phyloP scores from a whole-genome alignment of 1,284 basidiomycete genomes.

The Tylopilus sp. region DNA sequence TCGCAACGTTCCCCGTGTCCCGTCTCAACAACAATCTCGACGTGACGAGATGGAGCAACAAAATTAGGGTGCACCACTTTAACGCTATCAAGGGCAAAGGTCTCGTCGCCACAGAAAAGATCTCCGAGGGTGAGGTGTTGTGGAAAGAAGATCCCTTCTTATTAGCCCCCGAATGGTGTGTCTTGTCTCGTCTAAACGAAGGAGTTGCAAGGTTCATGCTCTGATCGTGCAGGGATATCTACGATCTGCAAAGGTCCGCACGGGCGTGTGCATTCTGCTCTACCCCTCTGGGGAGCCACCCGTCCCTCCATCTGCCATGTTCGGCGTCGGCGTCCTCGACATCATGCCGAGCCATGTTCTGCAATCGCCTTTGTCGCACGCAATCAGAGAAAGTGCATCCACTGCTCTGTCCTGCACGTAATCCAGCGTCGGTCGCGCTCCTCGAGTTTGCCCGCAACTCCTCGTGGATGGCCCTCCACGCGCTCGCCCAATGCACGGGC shows the following conservation, averaged over 20 bases:
- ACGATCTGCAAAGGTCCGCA: constrained; percentile 56
- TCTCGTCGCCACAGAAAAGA: constrained; percentile 64
- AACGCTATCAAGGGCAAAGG: constrained; percentile 78
- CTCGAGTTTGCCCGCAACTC: constrained; percentile 55
- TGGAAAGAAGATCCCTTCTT: constrained; percentile 83
- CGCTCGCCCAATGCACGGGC: constrained; percentile 63
- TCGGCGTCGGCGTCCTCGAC: constrained; percentile 39
- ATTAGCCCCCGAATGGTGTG: constrained; percentile 68
- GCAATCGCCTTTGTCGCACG: constrained; percentile 70
- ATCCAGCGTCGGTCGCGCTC: constrained; percentile 62
- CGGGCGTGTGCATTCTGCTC: constrained; percentile 65
- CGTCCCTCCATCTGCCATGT: constrained; percentile 51
- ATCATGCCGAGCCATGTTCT: constrained; percentile 67
- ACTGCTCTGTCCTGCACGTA: constrained; percentile 71
- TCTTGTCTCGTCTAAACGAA: background rate
- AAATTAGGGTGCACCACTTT: constrained; percentile 69
- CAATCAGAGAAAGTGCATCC: constrained; percentile 63
- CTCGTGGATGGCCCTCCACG: constrained; percentile 75
- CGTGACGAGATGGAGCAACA: constrained; percentile 55
- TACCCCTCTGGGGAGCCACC: constrained; percentile 50
- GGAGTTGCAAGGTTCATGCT: background rate
- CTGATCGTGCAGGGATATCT: constrained; percentile 55
- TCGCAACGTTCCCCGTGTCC: constrained; percentile 51
- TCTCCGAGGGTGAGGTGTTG: constrained; percentile 67
- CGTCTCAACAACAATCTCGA: constrained; percentile 66